Evolutionary conservation across 352 stramenopile species (phyloP), one percentile per base, ranked within the genome.

Genomic region (Pythium dissotocum): DNA sequence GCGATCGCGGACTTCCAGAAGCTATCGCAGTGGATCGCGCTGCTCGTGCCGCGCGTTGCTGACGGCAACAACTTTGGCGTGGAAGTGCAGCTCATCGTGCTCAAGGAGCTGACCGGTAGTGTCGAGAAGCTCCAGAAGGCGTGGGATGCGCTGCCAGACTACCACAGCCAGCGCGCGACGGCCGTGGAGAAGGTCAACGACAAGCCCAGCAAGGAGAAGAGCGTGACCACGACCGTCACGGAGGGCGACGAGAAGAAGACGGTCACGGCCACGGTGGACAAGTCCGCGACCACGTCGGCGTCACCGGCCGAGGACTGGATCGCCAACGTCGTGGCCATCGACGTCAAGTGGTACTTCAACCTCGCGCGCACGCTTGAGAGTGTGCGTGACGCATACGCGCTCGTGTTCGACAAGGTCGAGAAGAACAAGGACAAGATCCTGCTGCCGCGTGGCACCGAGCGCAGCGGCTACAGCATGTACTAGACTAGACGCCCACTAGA

Each of bases 21-120:
- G 68, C 76, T 94, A 58, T 71, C 86, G 71, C 66, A 82, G 30
- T 95, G 87, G 87, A 88, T 95, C 42, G 76, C 87, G 61, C 70
- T 95, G 61, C 78, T 85, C 30, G 81, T 93, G 46, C 87, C 87
- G 33, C 86, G 85, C 69, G 79, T 93, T 55, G 82, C 81, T 36
- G 87, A 95, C 67, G 87, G 87, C 71, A 95, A 95, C 77, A 95
- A 95, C 73, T 95, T 95, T 76, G 87, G 87, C 62, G 87, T 95
- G 49, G 87, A 95, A 66, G 87, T 95, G 73, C 87, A 95, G 69
- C 90, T 91, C 71, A 80, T 84, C 60, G 82, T 85, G 35, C 83
- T 73, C 71, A 71, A 86, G 70, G 78, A 90, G 60, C 56, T 95
- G 7, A 93, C 89, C 61, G 80, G 90, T 61, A 78, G 76, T 38